phyloP scores from a whole-genome alignment of 2,329 filamentous ascomycete genomes.

The Phaeomoniella chlamydospora region DNA sequence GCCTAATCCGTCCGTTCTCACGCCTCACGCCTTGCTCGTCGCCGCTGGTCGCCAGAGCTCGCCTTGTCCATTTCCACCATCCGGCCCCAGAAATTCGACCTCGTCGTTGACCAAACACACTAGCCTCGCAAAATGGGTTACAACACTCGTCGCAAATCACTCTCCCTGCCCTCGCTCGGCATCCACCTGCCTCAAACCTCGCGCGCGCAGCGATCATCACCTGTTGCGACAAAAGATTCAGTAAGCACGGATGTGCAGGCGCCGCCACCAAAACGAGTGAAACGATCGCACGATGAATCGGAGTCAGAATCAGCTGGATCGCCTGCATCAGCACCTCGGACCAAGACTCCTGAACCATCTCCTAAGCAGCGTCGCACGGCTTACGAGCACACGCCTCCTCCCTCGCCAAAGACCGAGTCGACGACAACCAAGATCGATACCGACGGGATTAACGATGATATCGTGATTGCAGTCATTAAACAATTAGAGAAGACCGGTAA shows the following conservation, averaged over 20 bases:
- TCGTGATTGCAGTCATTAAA: slow-evolving; percentile 78
- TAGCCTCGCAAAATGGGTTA: slow-evolving; percentile 81
- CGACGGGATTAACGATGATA: slow-evolving; percentile 81
- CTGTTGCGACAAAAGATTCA: slow-evolving; percentile 38
- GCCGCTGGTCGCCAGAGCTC: background rate
- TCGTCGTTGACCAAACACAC: too few species aligned
- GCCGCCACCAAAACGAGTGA: slow-evolving; percentile 53
- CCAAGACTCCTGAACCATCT: slow-evolving; percentile 20
- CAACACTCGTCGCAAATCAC: slow-evolving; percentile 91
- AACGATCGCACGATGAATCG: slow-evolving; percentile 53
- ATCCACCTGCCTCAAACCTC: slow-evolving; percentile 60
- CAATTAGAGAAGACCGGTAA: slow-evolving; percentile 85
- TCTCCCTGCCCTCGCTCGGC: slow-evolving; percentile 83
- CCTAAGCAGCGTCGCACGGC: slow-evolving; percentile 19
- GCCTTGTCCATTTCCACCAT: background rate
- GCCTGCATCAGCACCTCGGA: slow-evolving; percentile 21
- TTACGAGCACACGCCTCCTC: slow-evolving; percentile 64
- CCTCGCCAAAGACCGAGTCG: slow-evolving; percentile 46
- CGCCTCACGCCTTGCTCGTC: background rate
- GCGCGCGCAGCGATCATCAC: slow-evolving; percentile 41
- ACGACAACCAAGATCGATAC: slow-evolving; percentile 51
- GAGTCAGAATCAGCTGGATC: slow-evolving; percentile 16
- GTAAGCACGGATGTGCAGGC: slow-evolving; percentile 36
- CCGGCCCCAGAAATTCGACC: too few species aligned
- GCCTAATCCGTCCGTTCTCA: background rate